phyloP scores from a whole-genome alignment of 306 rosid species.

The Hylodesmum podocarpum region DNA sequence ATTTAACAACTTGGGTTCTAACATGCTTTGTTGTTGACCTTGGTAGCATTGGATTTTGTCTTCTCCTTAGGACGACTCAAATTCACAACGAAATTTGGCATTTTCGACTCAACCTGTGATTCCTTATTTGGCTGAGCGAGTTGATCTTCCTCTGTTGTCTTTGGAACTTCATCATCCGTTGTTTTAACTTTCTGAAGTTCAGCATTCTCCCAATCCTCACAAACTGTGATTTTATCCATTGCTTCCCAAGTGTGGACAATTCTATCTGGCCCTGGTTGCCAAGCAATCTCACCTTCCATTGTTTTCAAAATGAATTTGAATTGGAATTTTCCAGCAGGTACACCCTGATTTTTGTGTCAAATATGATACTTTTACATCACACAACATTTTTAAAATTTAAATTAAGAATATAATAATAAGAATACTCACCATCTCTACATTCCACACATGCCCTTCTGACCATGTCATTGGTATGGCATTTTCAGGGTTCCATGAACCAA shows the following conservation, averaged over 20 bases:
- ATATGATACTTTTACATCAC: background rate
- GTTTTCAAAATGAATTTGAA: constrained; percentile 60
- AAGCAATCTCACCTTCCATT: constrained; percentile 38
- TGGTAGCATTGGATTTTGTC: too few species aligned
- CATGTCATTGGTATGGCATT: constrained; percentile 60
- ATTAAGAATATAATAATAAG: background rate
- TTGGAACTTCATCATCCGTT: background rate
- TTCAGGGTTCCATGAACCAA: constrained; percentile 66
- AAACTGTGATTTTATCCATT: constrained; percentile 38
- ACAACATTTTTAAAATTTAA: background rate
- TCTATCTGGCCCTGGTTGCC: constrained; percentile 80
- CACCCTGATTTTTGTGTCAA: constrained; percentile 42
- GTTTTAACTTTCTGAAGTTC: constrained; percentile 31
- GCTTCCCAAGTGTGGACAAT: constrained; percentile 64
- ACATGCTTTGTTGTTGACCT: background rate
- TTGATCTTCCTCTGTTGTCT: constrained; percentile 40
- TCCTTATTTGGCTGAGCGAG: too few species aligned
- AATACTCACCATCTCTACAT: constrained; percentile 43
- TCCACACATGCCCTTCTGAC: constrained; percentile 68
- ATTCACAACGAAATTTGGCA: background rate
- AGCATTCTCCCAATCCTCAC: constrained; percentile 69
- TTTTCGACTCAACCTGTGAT: constrained; percentile 10
- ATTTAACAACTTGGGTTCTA: background rate
- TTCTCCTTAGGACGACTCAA: background rate
- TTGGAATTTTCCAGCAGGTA: constrained; percentile 61